Conservation (phyloP, 345 rosid genomes). For the Schrenkiella parvula region DNA sequence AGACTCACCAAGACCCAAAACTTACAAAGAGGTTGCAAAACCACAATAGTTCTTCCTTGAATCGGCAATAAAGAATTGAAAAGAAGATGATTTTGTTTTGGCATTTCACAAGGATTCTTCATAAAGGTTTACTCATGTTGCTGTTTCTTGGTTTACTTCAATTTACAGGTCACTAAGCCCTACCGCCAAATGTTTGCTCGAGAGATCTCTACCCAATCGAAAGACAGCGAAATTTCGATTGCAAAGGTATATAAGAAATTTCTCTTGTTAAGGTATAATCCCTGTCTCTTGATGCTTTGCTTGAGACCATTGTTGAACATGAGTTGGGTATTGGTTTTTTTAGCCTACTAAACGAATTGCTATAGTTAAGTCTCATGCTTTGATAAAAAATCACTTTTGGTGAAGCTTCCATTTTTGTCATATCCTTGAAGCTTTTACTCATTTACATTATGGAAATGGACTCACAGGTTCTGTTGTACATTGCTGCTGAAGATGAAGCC, state of each 20-base stretch:
- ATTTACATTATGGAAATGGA: conserved; percentile 19
- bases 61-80: conserved; percentile 5
- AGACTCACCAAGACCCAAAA: conserved; percentile 53
- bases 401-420: not conserved
- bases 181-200: conserved; percentile 64
- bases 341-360: not conserved
- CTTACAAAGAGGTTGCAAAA: conserved; percentile 67
- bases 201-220: conserved; percentile 67
- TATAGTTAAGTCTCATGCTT: not conserved
- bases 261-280: conserved; percentile 34
- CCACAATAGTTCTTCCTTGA: conserved; percentile 24
- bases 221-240: conserved; percentile 72
- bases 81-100: not conserved
- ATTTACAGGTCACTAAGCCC: conserved; percentile 53
- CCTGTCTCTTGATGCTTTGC: conserved; percentile 25
- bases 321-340: conserved; percentile 9
- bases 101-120: not conserved
- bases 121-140: conserved; percentile 14
- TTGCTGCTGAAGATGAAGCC: conserved; percentile 95
- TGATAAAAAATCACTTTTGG: not conserved
- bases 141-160: conserved; percentile 23
- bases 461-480: conserved; percentile 62
- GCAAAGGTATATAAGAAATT: conserved; percentile 60
- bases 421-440: not conserved
- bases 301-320: conserved; percentile 15